Evolutionary conservation across 306 rosid species (phyloP), one percentile per base, ranked within the genome.

Genomic region (Quercus robur): DNA sequence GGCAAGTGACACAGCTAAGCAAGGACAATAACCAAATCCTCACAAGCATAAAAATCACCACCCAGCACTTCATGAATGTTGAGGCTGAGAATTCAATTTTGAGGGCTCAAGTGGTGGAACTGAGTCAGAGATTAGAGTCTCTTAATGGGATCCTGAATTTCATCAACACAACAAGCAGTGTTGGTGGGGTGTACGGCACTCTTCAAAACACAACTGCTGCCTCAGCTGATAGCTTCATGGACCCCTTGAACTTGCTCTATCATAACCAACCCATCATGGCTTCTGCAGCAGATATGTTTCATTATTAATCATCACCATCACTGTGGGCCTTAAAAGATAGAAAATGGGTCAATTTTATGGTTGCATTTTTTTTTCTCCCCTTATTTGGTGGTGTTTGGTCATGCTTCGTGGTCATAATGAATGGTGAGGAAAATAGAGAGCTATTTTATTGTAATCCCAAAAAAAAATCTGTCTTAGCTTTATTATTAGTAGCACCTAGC

Each of bases 191-290:
- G 20, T 41, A 41, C 46, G 11, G 46, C 46, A 33, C 74, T 46
- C 78, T 74, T 41, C 73, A 70, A 28, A 12, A 49, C 54, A 55
- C 67, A n/a, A 76, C 55, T 62, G 74, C 46, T 41, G 46, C 46
- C 46, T 41, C 46, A 81, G 54, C 54, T 3, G 57, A 41, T 41
- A 41, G 46, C 63, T 89, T 82, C 78, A 77, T 87, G 82, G 85
- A 86, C 71, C 86, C 88, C 31, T 72, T 82, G 86, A 89, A 88
- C 83, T 55, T 90, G 83, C 58, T 83, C 8, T 71, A 70, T 62
- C 74, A 78, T 12, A 91, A 88, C 75, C 99, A 90, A 68, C 97
- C 97, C 77, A 88, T 94, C 67, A 75, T 84, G 90, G 94, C 92
- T 49, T 69, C 91, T 35, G 41, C 41, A 33, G 85, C 91, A 12